Percentiles rank a stretch among this genome's conserved stretches.
phyloP scores from a whole-genome alignment of 768 basidiomycete species.

The Daedaleopsis nitida region DNA sequence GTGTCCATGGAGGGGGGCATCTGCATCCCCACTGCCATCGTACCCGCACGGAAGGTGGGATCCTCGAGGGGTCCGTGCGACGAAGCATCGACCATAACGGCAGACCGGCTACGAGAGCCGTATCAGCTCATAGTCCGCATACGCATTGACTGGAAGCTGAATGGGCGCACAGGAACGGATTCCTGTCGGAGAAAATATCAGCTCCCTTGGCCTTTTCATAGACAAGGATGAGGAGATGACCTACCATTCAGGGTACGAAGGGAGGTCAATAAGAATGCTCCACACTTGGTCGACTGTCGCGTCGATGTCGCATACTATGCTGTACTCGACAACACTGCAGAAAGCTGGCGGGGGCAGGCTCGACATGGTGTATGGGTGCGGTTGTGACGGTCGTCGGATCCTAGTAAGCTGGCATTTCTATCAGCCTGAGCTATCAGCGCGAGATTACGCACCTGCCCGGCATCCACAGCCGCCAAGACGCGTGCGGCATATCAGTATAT shows the following conservation, averaged over 20 bases:
- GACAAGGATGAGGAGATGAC: constrained; percentile 13
- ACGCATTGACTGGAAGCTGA: constrained; percentile 8
- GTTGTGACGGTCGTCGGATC: neutral
- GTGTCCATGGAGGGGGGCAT: constrained; percentile 47
- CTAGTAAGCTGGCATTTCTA: no score
- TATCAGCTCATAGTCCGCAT: neutral
- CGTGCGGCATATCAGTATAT: no score
- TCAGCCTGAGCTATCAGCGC: no score
- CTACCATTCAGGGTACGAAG: constrained; percentile 63
- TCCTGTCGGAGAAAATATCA: constrained; percentile 44
- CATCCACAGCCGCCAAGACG: no score
- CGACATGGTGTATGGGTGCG: neutral
- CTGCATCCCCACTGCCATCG: constrained; percentile 54
- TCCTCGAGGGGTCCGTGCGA: constrained; percentile 43
- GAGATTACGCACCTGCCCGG: no score
- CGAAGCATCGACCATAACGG: constrained; percentile 43
- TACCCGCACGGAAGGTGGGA: constrained; percentile 51
- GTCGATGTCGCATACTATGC: constrained; percentile 48
- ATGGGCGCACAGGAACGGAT: constrained; percentile 62
- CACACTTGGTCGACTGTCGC: constrained; percentile 65
- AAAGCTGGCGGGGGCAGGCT: constrained; percentile 42
- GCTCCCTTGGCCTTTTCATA: neutral
- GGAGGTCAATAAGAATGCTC: constrained; percentile 61
- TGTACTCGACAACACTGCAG: constrained; percentile 49
- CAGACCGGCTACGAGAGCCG: constrained; percentile 44